These are phyloP conservation scores for Ceratobasidium sp. DNA, from an alignment of 1,284 basidiomycete species.

Conservation along the genomic window DNA sequence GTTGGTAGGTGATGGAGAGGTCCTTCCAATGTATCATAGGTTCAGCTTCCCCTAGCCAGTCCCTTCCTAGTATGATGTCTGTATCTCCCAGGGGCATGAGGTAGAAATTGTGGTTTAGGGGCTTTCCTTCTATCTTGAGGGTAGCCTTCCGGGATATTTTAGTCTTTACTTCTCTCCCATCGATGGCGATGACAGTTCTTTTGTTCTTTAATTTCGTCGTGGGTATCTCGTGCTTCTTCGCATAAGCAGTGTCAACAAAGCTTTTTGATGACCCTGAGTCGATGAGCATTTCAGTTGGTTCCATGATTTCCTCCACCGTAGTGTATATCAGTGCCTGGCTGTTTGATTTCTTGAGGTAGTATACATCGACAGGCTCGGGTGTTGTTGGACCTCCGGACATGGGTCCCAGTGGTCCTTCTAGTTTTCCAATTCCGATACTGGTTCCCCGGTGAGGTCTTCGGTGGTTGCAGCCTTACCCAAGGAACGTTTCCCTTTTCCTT, in stretches of 20 bases:
- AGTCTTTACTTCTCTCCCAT: too few species aligned
- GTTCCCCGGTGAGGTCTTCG: background rate
- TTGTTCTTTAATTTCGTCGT: too few species aligned
- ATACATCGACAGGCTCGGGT: too few species aligned
- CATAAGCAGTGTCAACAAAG: too few species aligned
- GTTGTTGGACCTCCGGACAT: background rate
- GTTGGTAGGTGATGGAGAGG: background rate
- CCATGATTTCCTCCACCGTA: background rate
- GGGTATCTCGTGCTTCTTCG: too few species aligned
- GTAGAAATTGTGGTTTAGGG: background rate
- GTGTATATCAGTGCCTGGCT: background rate
- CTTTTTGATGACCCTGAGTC: background rate
- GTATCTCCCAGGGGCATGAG: background rate
- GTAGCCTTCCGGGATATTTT: too few species aligned
- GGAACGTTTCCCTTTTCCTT: background rate
- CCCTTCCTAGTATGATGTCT: background rate
- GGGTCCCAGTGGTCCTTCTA: background rate
- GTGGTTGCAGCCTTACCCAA: too few species aligned
- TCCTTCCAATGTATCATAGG: background rate
- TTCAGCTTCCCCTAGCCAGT: background rate
- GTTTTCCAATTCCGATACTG: conserved; percentile 6
- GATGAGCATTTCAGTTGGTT: background rate
- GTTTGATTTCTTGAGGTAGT: background rate
- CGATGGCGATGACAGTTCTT: too few species aligned
- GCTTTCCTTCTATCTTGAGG: background rate